Evolutionary conservation across 148 eudicot species (phyloP).

Genomic region (Oxyria digyna): DNA sequence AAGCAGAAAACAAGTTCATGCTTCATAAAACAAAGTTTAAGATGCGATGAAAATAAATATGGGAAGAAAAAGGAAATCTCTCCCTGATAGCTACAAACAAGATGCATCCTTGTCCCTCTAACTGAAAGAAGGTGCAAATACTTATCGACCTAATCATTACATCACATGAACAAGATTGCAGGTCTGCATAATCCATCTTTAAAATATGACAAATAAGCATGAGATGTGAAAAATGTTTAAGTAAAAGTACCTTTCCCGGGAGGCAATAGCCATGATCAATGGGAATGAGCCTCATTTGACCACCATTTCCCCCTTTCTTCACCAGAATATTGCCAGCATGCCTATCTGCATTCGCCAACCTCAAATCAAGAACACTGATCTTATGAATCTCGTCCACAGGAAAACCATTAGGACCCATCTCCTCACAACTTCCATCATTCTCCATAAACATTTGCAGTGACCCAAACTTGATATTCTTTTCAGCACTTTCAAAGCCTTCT

Average conservation of each 20-base stretch:
- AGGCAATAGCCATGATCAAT: conserved; percentile 86
- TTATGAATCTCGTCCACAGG: conserved; percentile 75
- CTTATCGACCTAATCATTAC: neutral
- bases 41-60: neutral
- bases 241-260: conserved; percentile 53
- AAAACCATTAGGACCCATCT: conserved; percentile 59
- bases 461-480: conserved; percentile 44
- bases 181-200: neutral
- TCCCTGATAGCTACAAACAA: no score
- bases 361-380: conserved; percentile 56
- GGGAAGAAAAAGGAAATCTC: neutral
- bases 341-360: conserved; percentile 68
- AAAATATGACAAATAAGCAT: neutral
- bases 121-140: neutral
- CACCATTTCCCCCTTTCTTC: conserved; percentile 14
- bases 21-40: neutral
- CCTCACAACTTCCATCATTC: conserved; percentile 73
- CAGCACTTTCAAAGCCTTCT: conserved; percentile 23
- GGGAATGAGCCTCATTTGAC: conserved; percentile 41
- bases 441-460: conserved; percentile 67
- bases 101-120: neutral
- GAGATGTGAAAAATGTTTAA: neutral
- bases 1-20: no score
- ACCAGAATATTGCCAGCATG: conserved; percentile 75
- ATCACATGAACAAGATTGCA: neutral